Evolutionary conservation across 2,329 filamentous ascomycete genomes (phyloP), one percentile per base, ranked within the genome.

Genomic region (Claviceps sp.): DNA sequence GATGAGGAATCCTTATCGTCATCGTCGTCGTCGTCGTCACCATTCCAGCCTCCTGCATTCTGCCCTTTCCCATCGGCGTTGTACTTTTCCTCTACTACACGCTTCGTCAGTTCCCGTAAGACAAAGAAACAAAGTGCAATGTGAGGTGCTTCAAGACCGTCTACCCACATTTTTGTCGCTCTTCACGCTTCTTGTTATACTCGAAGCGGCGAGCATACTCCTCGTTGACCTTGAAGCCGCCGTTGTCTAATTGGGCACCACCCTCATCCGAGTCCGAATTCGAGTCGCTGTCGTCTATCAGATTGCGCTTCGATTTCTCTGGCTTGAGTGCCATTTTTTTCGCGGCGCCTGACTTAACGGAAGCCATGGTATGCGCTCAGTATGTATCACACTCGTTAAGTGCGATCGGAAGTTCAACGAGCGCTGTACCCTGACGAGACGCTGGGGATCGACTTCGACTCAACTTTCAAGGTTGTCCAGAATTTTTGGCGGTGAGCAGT

Each of bases 101-200:
- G 42, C 42, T 5, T 20, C 8, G 55, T 61, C 52, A 59, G 55
- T 47, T 36, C 44, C 37, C 13, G 17, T 5, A 29, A 23, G 6
- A 16, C 34, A 11, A 47, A 47, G 1, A 8, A 4, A 37, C 22
- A 3, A 37, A 37, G 17, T 37, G 37, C 13, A 40, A 20, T 11
- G 36, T 34, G 8, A 8, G 22, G 38, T 17, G n/a, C 26, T 8
- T 17, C 26, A 16, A 45, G 58, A 48, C 56, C 2, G 5, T 2
- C 22, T 29, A 68, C 79, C 60, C 62, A 86, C 83, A 67, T 62
- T 79, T 77, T 16, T 89, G 83, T 56, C 82, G 72, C 66, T 98
- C 93, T 64, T 95, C 90, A 53, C 91, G 80, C 72, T 95, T 95
- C 73, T 97, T 96, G 71, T 98, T 98, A 71, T 97, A 79, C 67